A percentile compares a stretch with the other conserved stretches of the same genome.
Conservation (phyloP, 768 basidiomycete genomes). For the Lyophyllum decastes region DNA sequence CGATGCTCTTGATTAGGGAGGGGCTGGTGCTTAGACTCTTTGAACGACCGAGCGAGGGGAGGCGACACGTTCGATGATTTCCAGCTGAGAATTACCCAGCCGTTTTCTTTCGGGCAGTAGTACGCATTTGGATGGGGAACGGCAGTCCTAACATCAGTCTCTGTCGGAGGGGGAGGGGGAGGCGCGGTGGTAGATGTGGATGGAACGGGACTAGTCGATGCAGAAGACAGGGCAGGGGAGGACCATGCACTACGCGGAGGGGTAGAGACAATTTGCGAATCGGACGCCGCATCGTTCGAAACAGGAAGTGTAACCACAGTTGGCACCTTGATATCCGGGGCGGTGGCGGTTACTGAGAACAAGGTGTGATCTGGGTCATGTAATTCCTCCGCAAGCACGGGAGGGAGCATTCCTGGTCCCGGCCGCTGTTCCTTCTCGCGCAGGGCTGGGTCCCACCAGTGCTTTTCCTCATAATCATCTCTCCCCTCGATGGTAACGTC, state of each 20-base stretch:
- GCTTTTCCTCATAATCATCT: slow-evolving; percentile 56
- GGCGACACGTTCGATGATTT: slow-evolving; percentile 62
- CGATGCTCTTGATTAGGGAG: slow-evolving; percentile 61
- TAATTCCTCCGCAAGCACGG: slow-evolving; percentile 63
- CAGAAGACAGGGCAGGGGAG: background rate
- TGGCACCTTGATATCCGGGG: slow-evolving; percentile 20
- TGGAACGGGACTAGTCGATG: background rate
- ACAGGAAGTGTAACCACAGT: background rate
- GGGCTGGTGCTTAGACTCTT: slow-evolving; percentile 35
- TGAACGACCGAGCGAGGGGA: slow-evolving; percentile 59
- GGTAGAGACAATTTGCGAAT: background rate
- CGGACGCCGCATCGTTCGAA: background rate
- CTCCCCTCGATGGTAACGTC: slow-evolving; percentile 61
- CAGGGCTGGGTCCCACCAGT: slow-evolving; percentile 67
- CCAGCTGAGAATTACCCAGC: slow-evolving; percentile 79
- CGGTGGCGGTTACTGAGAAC: slow-evolving; percentile 54
- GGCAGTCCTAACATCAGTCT: slow-evolving; percentile 65
- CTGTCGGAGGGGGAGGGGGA: slow-evolving; percentile 46
- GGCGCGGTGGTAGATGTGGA: slow-evolving; percentile 11
- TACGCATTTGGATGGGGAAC: slow-evolving; percentile 83
- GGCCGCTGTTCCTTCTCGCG: slow-evolving; percentile 54
- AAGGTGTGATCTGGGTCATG: slow-evolving; percentile 76
- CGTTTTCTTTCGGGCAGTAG: slow-evolving; percentile 81
- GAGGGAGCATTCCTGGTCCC: slow-evolving; percentile 70
- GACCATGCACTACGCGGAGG: slow-evolving; percentile 9